A percentile compares a stretch with the other conserved stretches of the same genome.
Evolutionary conservation across 1,284 basidiomycete genomes (phyloP).

Genomic region (Ustilago nuda): DNA sequence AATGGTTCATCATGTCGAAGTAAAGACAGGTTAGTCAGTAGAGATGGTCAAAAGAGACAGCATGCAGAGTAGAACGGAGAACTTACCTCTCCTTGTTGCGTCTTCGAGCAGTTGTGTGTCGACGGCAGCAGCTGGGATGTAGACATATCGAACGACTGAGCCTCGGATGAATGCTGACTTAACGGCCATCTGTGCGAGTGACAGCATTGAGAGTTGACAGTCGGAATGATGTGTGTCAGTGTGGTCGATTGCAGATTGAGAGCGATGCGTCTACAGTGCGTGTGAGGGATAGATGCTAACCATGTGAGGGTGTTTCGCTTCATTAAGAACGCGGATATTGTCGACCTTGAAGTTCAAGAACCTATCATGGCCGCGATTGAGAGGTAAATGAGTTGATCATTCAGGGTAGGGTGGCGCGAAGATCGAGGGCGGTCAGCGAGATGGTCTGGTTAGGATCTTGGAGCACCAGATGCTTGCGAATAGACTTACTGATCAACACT

Average conservation of each 20-base stretch:
- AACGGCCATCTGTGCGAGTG: slow-evolving; percentile 86
- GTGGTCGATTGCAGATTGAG: not conserved
- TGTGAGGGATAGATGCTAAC: slow-evolving; percentile 72
- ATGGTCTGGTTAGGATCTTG: not conserved
- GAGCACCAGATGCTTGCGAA: not conserved
- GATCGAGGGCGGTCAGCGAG: not conserved
- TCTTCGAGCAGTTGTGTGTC: slow-evolving; percentile 97
- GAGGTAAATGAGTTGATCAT: not conserved
- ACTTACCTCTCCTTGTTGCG: slow-evolving; percentile 85
- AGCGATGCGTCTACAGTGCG: not conserved
- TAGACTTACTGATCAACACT: slow-evolving; percentile 86
- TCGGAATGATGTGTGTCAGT: not conserved
- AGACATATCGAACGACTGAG: slow-evolving; percentile 96
- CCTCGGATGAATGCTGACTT: slow-evolving; percentile 99
- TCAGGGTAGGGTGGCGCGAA: not conserved
- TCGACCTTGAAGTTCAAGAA: slow-evolving; percentile 98
- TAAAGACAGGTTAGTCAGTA: not conserved
- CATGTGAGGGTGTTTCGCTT: slow-evolving; percentile 96
- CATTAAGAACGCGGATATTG: slow-evolving; percentile 90
- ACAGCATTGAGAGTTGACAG: not conserved
- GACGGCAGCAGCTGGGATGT: slow-evolving; percentile 89
- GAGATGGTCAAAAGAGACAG: not conserved
- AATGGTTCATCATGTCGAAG: not conserved
- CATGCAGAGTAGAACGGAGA: not conserved
- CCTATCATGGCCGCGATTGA: slow-evolving; percentile 10